These are phyloP conservation scores for Aschersonia sp. DNA, from an alignment of 2,329 filamentous ascomycete species.

Conservation along the genomic window DNA sequence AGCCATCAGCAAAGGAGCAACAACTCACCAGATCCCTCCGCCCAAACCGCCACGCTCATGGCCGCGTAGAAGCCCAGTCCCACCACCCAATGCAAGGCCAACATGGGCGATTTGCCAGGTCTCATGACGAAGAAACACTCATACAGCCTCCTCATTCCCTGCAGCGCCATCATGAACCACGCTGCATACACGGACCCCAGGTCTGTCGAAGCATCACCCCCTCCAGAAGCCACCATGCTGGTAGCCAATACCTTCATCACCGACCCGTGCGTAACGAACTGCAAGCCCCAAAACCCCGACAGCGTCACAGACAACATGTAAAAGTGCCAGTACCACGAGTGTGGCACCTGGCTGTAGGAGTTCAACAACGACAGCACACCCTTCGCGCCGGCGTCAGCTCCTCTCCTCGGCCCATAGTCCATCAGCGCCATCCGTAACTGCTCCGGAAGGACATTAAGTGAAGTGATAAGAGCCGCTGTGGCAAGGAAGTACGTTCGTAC, in stretches of 20 bases:
- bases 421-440: conserved; percentile 29
- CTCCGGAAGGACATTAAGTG: conserved; percentile 27
- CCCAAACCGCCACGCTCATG: conserved; percentile 67
- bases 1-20: background rate
- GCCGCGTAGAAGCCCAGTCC: conserved; percentile 65
- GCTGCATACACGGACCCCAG: conserved; percentile 47
- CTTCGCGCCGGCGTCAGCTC: background rate
- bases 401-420: conserved; percentile 34
- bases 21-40: conserved; percentile 59
- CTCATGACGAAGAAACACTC: conserved; percentile 56
- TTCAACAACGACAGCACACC: conserved; percentile 11
- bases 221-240: conserved; percentile 17
- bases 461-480: conserved; percentile 23
- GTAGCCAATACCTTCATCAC: conserved; percentile 32
- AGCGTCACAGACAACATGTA: conserved; percentile 59
- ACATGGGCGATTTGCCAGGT: conserved; percentile 60
- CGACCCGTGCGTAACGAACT: conserved; percentile 41
- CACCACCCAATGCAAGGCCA: conserved; percentile 67
- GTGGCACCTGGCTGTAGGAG: conserved; percentile 49
- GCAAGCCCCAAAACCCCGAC: conserved; percentile 60
- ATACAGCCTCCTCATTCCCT: conserved; percentile 60
- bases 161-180: conserved; percentile 61
- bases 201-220: conserved; percentile 28
- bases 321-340: conserved; percentile 82
- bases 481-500: conserved; percentile 31